Evolutionary conservation across 108 stramenopile genomes (phyloP).

Genomic region (Parietichytrium sp.): DNA sequence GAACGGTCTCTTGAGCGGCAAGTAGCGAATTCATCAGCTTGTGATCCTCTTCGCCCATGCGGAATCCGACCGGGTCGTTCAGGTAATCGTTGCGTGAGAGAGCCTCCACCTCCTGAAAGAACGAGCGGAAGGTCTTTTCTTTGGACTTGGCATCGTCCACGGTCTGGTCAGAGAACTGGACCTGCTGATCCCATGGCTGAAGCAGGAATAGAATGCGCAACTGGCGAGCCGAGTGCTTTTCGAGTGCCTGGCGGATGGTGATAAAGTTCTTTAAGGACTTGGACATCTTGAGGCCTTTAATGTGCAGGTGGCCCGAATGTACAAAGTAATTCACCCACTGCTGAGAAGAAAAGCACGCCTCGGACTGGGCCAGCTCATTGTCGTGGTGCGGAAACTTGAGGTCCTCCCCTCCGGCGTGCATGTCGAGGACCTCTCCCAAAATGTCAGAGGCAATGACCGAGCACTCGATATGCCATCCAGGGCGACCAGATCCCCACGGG

Average conservation of each 20-base stretch:
- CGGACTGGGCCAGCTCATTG: conserved; percentile 96
- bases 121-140: conserved; percentile 81
- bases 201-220: conserved; percentile 87
- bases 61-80: not conserved
- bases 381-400: conserved; percentile 99
- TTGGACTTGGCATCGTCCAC: conserved; percentile 83
- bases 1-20: conserved; percentile 53
- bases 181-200: conserved; percentile 86
- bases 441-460: conserved; percentile 73
- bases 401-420: conserved; percentile 93
- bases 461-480: conserved; percentile 99
- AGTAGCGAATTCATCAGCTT: conserved; percentile 13
- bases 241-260: conserved; percentile 65
- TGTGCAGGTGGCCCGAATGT: conserved; percentile 95
- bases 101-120: conserved; percentile 76
- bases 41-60: conserved; percentile 13
- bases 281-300: conserved; percentile 95
- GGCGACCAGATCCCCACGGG: conserved; percentile 90
- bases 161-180: conserved; percentile 93
- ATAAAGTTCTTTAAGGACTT: conserved; percentile 96
- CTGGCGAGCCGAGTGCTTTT: conserved; percentile 71
- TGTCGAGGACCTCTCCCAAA: conserved; percentile 67
- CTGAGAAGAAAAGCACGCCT: conserved; percentile 50
- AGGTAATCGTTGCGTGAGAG: not conserved
- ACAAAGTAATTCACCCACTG: conserved; percentile 96